Evolutionary conservation across 345 rosid genomes (phyloP), one percentile per base, ranked within the genome.

Genomic region (Eucalyptus pauciflora): DNA sequence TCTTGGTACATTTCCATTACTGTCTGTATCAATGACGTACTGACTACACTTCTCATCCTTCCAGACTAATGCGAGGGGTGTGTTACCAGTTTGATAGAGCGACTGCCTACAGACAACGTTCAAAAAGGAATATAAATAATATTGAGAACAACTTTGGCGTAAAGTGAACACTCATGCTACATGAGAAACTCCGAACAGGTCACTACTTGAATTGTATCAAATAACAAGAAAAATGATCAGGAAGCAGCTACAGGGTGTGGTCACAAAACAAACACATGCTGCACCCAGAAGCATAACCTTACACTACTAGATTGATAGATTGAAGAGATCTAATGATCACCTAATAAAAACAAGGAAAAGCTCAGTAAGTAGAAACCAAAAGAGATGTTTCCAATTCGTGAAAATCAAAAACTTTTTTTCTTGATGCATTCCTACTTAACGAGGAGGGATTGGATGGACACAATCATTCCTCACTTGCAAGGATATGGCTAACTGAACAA

Each of bases 51-150:
- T 94, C 90, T 94, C 97, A 89, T 98, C 99, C 91, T 97, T 98
- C 99, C 99, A 98, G 58, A 97, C 96, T 93, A 98, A 92, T 69
- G 95, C 96, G n/a, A 98, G 93, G 41, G 99, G 99, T 58, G 99
- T 97, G 90, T 93, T 97, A 83, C 99, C 99, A 49, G 94, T 93
- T 91, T 96, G 98, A 94, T 97, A 98, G 86, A 95, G 98, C 79
- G 99, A 95, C 93, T 94, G 95, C 93, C 99, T 98, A 93, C 46
- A 37, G 89, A 92, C 62, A 90, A 89, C 69, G 90, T 69, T 69
- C 41, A 52, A 80, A 87, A 86, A 88, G 87, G 79, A 87, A 89
- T 41, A 76, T 76, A 20, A 1, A 76, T 22, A 6, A 20, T 22
- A 41, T 24, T 20, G 29, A 64, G 37, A 64, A 64, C 85, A 41